These are phyloP conservation scores for Lagerstroemia speciosa DNA, from an alignment of 345 rosid genomes.

Conservation along the genomic window DNA sequence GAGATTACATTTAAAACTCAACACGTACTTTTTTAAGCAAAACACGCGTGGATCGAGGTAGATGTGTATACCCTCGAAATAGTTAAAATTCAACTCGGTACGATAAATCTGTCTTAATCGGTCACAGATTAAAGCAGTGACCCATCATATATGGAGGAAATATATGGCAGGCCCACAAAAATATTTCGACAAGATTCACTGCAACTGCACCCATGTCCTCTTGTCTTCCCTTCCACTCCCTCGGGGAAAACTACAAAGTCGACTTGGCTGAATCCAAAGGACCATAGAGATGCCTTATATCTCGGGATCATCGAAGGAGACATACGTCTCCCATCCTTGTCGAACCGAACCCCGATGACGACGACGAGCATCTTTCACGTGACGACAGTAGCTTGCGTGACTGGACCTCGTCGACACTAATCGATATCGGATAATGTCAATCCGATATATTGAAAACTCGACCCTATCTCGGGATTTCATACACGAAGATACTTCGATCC, in stretches of 20 bases:
- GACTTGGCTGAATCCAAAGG: conserved; percentile 10
- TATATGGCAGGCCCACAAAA: neutral
- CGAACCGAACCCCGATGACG: neutral
- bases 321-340: conserved; percentile 10
- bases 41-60: no score
- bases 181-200: conserved; percentile 7
- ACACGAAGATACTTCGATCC: no score
- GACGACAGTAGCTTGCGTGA: conserved; percentile 6
- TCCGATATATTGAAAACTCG: neutral
- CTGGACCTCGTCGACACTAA: neutral
- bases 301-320: conserved; percentile 5
- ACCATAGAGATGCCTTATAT: neutral
- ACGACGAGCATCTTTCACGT: conserved; percentile 12
- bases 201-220: neutral
- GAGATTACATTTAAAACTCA: no score
- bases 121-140: neutral
- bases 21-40: no score
- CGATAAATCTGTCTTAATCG: neutral
- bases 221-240: neutral
- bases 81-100: neutral
- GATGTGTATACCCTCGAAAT: no score
- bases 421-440: neutral
- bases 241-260: conserved; percentile 4
- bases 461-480: neutral
- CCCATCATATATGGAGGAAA: neutral